These are phyloP conservation scores for Penicillium hordei DNA, from an alignment of 2,329 filamentous ascomycete genomes.

Conservation along the genomic window DNA sequence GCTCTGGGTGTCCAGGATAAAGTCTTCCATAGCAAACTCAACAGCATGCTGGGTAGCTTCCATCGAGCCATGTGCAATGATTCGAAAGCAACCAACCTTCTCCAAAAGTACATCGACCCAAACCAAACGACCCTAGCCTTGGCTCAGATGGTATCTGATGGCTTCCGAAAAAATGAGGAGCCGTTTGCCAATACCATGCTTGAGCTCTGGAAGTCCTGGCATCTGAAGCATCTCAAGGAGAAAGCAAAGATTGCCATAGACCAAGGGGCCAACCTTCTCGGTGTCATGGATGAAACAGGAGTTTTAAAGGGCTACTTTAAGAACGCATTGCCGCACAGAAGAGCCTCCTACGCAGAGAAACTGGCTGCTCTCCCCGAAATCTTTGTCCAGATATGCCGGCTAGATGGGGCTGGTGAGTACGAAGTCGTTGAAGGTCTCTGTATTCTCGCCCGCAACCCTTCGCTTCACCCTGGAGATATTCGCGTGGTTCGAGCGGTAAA, in stretches of 20 bases:
- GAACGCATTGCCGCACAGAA: slow-evolving; percentile 39
- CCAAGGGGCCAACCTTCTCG: slow-evolving; percentile 81
- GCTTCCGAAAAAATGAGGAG: slow-evolving; percentile 72
- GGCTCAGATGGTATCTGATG: slow-evolving; percentile 72
- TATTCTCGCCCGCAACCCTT: slow-evolving; percentile 86
- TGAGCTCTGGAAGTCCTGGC: slow-evolving; percentile 84
- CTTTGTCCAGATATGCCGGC: slow-evolving; percentile 75
- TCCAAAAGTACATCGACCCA: slow-evolving; percentile 77
- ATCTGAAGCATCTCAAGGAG: slow-evolving; percentile 84
- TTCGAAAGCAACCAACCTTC: slow-evolving; percentile 62
- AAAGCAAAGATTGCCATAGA: slow-evolving; percentile 83
- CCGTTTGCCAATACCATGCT: slow-evolving; percentile 81
- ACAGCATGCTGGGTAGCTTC: slow-evolving; percentile 66
- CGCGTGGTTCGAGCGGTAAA: slow-evolving; percentile 84
- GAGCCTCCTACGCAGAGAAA: slow-evolving; percentile 43
- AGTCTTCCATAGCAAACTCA: slow-evolving; percentile 68
- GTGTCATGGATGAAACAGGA: slow-evolving; percentile 81
- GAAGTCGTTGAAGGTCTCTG: slow-evolving; percentile 73
- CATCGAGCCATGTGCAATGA: slow-evolving; percentile 68
- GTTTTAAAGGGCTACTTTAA: slow-evolving; percentile 70
- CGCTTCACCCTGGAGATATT: slow-evolving; percentile 88
- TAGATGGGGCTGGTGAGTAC: slow-evolving; percentile 55
- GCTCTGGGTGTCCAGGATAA: slow-evolving; percentile 68
- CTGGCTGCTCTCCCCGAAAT: slow-evolving; percentile 71
- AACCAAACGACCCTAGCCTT: slow-evolving; percentile 76